Conservation (phyloP, 2,329 filamentous ascomycete genomes). For the Ophiostoma sp. region DNA sequence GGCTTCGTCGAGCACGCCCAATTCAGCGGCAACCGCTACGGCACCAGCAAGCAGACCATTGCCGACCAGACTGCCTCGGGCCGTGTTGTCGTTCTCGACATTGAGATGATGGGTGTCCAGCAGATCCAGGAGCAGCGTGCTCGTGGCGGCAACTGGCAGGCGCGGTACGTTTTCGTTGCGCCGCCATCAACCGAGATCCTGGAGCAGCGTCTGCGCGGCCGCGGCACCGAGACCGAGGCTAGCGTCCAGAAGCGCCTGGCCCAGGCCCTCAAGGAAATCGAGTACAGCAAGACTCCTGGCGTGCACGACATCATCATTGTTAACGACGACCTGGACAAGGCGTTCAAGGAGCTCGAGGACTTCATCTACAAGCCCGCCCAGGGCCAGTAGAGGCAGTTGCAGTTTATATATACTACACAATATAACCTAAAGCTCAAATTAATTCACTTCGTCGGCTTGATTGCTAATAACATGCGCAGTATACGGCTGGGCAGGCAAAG, state of each 20-base stretch:
- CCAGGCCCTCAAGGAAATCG: constrained; percentile 70
- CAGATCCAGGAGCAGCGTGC: constrained; percentile 53
- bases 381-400: neutral
- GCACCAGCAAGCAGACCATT: constrained; percentile 67
- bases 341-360: constrained; percentile 48
- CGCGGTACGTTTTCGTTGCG: constrained; percentile 78
- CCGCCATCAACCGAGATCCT: constrained; percentile 71
- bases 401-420: neutral
- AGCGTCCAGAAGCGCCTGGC: constrained; percentile 61
- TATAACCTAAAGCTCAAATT: neutral
- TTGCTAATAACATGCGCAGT: no score
- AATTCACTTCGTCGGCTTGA: no score
- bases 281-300: constrained; percentile 62
- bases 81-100: constrained; percentile 78
- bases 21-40: constrained; percentile 83
- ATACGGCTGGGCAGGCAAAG: no score
- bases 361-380: constrained; percentile 39
- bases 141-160: constrained; percentile 57
- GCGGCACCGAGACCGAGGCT: constrained; percentile 73
- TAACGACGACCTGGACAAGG: constrained; percentile 42
- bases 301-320: constrained; percentile 43
- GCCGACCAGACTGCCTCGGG: constrained; percentile 62
- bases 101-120: constrained; percentile 98
- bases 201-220: constrained; percentile 66
- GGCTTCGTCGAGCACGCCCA: constrained; percentile 81